A percentile compares a stretch with the other conserved stretches of the same genome.
phyloP scores from a whole-genome alignment of 1,284 basidiomycete species.

The Cutaneotrichosporon dermatis region DNA sequence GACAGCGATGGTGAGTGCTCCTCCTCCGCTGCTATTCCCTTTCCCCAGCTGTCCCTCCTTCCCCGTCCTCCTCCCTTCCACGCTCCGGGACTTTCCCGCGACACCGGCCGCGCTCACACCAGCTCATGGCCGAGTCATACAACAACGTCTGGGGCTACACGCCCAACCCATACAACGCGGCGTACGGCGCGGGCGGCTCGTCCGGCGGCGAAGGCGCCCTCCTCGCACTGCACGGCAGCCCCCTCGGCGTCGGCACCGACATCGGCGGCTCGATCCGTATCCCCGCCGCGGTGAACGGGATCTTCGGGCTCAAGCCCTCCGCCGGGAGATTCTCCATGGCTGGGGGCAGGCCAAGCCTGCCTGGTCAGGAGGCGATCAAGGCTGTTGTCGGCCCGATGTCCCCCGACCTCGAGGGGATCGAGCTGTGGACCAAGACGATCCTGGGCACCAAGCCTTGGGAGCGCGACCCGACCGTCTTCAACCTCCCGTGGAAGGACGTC shows the following conservation, averaged over 20 bases:
- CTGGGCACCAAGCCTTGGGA: constrained; percentile 58
- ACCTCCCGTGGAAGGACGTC: constrained; percentile 61
- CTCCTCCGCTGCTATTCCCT: no score
- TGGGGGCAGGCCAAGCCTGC: constrained; percentile 58
- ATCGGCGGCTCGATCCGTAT: constrained; percentile 57
- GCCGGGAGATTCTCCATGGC: constrained; percentile 13
- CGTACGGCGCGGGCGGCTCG: constrained; percentile 41
- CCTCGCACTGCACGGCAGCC: constrained; percentile 40
- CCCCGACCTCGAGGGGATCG: constrained; percentile 56
- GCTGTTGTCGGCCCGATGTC: constrained; percentile 67
- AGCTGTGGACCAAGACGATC: constrained; percentile 44
- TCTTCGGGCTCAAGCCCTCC: constrained; percentile 17
- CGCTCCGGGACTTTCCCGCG: no score
- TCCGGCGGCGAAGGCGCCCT: constrained; percentile 50
- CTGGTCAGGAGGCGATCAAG: constrained; percentile 62
- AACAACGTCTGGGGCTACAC: constrained; percentile 32
- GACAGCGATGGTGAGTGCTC: constrained; percentile 3
- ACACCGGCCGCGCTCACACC: background rate
- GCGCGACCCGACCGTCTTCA: constrained; percentile 58
- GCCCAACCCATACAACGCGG: constrained; percentile 45
- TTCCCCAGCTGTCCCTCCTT: no score
- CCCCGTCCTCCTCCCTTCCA: no score
- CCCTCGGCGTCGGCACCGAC: constrained; percentile 48
- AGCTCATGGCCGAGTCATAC: constrained; percentile 29
- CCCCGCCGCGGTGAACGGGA: constrained; percentile 13